Conservation (phyloP, 768 basidiomycete species). For the Hortiboletus flavorubellus region DNA sequence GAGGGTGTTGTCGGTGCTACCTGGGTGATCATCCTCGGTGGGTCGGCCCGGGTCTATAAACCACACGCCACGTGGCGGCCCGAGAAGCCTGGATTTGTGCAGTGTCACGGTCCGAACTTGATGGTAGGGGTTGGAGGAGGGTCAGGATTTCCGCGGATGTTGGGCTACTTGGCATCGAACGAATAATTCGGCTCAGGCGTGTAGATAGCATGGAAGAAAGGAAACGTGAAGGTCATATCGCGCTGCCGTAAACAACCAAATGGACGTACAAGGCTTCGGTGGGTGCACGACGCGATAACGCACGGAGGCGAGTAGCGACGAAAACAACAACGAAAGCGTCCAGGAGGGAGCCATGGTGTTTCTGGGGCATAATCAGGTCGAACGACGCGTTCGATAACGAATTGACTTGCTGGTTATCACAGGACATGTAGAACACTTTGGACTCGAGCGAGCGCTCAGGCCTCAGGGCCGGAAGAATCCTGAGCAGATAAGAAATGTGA, state of each 20-base stretch:
- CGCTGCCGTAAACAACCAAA: conserved; percentile 11
- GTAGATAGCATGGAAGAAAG: conserved; percentile 13
- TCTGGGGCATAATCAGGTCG: neutral
- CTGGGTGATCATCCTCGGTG: neutral
- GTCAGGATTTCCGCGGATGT: conserved; percentile 1
- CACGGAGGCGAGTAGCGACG: neutral
- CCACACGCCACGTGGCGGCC: neutral
- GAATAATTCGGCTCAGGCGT: neutral
- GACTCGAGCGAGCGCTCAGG: neutral
- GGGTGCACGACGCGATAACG: conserved; percentile 11
- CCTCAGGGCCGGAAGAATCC: neutral
- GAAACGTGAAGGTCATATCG: conserved; percentile 9
- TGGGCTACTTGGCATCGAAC: neutral
- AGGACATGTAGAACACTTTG: neutral
- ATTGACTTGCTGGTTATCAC: neutral
- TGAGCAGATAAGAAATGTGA: neutral
- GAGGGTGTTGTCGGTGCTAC: neutral
- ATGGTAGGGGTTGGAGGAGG: neutral
- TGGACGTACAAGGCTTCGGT: neutral
- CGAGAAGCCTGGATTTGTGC: neutral
- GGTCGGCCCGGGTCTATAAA: neutral
- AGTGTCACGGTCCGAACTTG: neutral
- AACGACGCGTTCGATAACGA: neutral
- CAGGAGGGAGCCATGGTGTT: neutral
- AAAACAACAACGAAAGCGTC: too few relatives aligned